These are phyloP conservation scores for Ophiocordyceps polyrhachis-furcata DNA, from an alignment of 2,329 filamentous ascomycete species.

Conservation along the genomic window DNA sequence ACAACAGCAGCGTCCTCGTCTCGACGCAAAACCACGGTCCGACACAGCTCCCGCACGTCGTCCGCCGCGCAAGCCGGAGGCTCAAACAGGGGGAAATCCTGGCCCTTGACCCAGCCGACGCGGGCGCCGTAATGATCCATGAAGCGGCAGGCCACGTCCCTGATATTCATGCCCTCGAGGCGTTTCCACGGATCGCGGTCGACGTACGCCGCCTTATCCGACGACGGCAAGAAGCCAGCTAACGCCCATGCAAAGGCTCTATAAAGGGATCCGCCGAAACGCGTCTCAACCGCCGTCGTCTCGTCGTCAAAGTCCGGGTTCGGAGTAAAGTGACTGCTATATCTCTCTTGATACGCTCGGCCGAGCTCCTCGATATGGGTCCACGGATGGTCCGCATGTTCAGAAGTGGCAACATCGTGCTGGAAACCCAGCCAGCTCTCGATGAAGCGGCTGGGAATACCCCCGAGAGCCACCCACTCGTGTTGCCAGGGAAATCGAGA, in stretches of 20 bases:
- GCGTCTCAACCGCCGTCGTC: not conserved
- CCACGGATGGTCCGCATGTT: not conserved
- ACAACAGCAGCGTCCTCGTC: too few relatives aligned
- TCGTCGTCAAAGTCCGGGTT: not conserved
- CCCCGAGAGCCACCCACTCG: not conserved
- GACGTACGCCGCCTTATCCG: not conserved
- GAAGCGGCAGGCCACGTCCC: not conserved
- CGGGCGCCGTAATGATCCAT: not conserved
- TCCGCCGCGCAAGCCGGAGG: not conserved
- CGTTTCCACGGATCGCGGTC: not conserved
- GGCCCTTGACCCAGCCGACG: not conserved
- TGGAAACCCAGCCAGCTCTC: not conserved
- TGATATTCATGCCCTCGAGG: not conserved
- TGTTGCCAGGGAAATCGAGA: not conserved
- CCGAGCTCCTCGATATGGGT: not conserved
- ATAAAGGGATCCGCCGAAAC: not conserved
- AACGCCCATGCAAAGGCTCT: not conserved
- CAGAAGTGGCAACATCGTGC: not conserved
- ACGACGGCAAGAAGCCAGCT: not conserved
- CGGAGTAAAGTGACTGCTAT: not conserved
- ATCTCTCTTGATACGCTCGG: not conserved
- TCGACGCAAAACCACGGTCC: not conserved
- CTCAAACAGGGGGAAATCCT: not conserved
- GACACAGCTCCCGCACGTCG: not conserved
- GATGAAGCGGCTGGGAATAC: not conserved